A percentile compares a stretch with the other conserved stretches of the same genome.
Evolutionary conservation across 2,329 filamentous ascomycete genomes (phyloP).

Genomic region (Orbilia quercus): DNA sequence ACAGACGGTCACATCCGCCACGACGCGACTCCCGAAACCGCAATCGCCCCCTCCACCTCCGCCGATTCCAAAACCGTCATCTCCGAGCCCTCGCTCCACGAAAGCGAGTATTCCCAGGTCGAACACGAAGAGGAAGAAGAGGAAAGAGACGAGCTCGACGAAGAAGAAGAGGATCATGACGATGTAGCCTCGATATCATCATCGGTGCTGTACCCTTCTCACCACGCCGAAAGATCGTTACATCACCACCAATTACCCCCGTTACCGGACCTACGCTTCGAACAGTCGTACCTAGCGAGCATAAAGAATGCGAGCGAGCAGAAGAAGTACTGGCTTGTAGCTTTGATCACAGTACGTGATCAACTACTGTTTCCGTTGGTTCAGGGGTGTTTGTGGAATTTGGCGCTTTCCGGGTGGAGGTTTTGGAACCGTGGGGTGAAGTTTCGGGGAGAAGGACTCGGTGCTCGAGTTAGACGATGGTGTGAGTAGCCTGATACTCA

Average conservation of each 20-base stretch:
- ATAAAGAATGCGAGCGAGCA: slow-evolving; percentile 76
- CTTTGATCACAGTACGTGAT: slow-evolving; percentile 86
- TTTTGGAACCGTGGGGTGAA: slow-evolving; percentile 84
- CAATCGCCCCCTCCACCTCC: slow-evolving; percentile 49
- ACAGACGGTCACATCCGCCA: slow-evolving; percentile 49
- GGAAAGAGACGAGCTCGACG: slow-evolving; percentile 52
- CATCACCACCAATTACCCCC: slow-evolving; percentile 76
- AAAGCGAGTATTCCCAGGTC: slow-evolving; percentile 37
- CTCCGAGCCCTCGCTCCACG: slow-evolving; percentile 26
- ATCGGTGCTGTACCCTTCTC: slow-evolving; percentile 70
- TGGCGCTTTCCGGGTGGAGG: slow-evolving; percentile 86
- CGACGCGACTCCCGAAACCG: slow-evolving; percentile 31
- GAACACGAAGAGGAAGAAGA: slow-evolving; percentile 34
- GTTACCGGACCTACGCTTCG: slow-evolving; percentile 86
- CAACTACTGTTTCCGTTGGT: slow-evolving; percentile 88
- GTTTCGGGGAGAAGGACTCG: slow-evolving; percentile 79
- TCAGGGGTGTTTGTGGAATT: slow-evolving; percentile 89
- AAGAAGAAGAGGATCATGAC: slow-evolving; percentile 66
- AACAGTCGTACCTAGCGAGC: slow-evolving; percentile 96
- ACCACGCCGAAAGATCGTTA: slow-evolving; percentile 59
- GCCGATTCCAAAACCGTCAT: slow-evolving; percentile 47
- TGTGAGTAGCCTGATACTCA: slow-evolving; percentile 66
- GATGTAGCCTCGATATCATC: slow-evolving; percentile 77
- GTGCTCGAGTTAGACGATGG: slow-evolving; percentile 84
- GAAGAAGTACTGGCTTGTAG: slow-evolving; percentile 77